These are phyloP conservation scores for Diaporthe amygdali DNA, from an alignment of 2,329 filamentous ascomycete genomes.

Conservation along the genomic window DNA sequence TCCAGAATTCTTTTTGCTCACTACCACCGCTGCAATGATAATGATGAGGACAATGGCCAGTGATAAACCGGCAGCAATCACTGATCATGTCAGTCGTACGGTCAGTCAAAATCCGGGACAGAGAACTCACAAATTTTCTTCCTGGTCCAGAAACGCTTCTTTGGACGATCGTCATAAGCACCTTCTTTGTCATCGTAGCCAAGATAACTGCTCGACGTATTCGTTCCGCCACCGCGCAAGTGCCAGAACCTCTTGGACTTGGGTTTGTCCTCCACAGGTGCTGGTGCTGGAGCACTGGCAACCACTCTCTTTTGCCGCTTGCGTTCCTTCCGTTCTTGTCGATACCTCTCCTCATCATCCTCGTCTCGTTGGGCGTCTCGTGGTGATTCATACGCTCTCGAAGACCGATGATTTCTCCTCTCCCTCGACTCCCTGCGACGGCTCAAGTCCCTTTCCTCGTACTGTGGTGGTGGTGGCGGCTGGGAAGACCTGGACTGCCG, in stretches of 20 bases:
- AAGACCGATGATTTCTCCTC: conserved; percentile 19
- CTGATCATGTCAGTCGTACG: conserved; percentile 40
- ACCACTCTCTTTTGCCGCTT: conserved; percentile 61
- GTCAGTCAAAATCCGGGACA: neutral
- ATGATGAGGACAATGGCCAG: conserved; percentile 68
- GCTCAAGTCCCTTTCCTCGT: conserved; percentile 20
- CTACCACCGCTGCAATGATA: conserved; percentile 69
- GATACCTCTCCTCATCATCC: conserved; percentile 20
- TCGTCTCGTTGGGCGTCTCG: conserved; percentile 20
- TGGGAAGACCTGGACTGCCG: conserved; percentile 20
- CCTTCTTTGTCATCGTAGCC: conserved; percentile 58
- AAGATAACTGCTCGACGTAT: conserved; percentile 46
- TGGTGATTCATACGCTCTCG: conserved; percentile 11
- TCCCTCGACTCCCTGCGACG: conserved; percentile 20
- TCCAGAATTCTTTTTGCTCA: conserved; percentile 62
- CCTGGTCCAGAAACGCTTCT: conserved; percentile 50
- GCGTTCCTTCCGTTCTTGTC: conserved; percentile 20
- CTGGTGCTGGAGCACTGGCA: conserved; percentile 71
- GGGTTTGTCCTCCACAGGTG: conserved; percentile 71
- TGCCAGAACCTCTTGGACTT: conserved; percentile 38
- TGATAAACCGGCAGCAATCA: conserved; percentile 60
- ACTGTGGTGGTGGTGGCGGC: conserved; percentile 6
- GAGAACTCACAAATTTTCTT: conserved; percentile 66
- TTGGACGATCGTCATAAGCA: conserved; percentile 48
- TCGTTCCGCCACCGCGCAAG: conserved; percentile 49